A percentile compares a stretch with the other conserved stretches of the same genome.
Conservation (phyloP, 352 stramenopile genomes). For the Plasmopara muralis region DNA sequence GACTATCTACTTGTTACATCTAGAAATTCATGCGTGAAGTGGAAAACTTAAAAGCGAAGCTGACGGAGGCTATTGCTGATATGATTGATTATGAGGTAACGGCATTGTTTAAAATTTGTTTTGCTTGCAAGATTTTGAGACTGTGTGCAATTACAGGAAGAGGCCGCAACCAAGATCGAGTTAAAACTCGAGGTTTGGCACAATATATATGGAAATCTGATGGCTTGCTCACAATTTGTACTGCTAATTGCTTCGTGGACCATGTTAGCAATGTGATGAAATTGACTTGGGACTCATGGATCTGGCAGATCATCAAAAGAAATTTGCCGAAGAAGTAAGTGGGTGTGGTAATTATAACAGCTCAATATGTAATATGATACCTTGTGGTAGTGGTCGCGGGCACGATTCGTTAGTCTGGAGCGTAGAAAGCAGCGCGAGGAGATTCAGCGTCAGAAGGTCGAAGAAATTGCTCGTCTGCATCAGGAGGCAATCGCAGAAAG, state of each 20-base stretch:
- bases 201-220: not conserved
- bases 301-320: constrained; percentile 54
- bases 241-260: constrained; percentile 4
- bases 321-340: constrained; percentile 63
- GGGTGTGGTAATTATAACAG: not conserved
- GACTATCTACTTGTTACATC: not conserved
- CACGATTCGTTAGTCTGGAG: constrained; percentile 43
- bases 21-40: constrained; percentile 68
- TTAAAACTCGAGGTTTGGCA: constrained; percentile 56
- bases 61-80: constrained; percentile 39
- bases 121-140: not conserved
- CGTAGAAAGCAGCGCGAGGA: constrained; percentile 52
- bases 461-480: constrained; percentile 60
- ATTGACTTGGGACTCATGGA: constrained; percentile 77
- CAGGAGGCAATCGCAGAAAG: constrained; percentile 69
- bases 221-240: not conserved
- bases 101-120: not conserved
- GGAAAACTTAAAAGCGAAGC: constrained; percentile 41
- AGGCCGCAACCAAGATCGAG: constrained; percentile 55
- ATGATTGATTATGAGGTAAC: constrained; percentile 64
- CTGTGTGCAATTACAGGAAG: constrained; percentile 26
- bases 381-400: constrained; percentile 45
- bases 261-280: constrained; percentile 64
- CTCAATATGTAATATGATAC: not conserved
- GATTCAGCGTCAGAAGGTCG: constrained; percentile 57